Conservation (phyloP, 257 asterid genomes). For the Capsicum baccatum region DNA sequence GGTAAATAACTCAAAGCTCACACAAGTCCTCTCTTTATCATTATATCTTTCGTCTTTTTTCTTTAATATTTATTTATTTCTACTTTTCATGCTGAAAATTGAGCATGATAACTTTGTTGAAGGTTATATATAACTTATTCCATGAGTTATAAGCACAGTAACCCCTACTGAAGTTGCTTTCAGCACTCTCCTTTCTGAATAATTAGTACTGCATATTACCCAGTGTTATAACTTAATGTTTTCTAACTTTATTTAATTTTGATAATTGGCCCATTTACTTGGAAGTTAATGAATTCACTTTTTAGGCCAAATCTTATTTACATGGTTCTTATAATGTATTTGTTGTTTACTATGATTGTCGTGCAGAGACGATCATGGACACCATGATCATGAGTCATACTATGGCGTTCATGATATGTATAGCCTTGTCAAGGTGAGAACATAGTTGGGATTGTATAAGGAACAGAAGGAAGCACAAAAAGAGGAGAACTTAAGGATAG, state of each 20-base stretch:
- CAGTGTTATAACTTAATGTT: background rate
- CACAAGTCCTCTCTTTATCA: too few relatives aligned
- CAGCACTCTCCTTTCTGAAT: too few relatives aligned
- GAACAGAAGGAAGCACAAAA: too few relatives aligned
- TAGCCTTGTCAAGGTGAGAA: slow-evolving; percentile 58
- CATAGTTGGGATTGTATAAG: too few relatives aligned
- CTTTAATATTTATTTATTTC: background rate
- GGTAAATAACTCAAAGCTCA: too few relatives aligned
- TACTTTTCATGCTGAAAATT: background rate
- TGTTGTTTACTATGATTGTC: too few relatives aligned
- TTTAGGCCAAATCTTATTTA: too few relatives aligned
- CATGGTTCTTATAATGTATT: too few relatives aligned
- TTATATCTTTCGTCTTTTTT: too few relatives aligned
- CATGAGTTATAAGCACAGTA: background rate
- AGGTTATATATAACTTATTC: background rate
- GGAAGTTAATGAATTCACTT: too few relatives aligned
- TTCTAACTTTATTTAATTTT: background rate
- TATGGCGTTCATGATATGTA: background rate
- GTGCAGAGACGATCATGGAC: too few relatives aligned
- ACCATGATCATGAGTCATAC: background rate
- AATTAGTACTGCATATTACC: background rate
- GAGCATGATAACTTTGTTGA: background rate
- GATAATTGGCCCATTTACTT: slow-evolving; percentile 9
- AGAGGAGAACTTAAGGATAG: too few relatives aligned
- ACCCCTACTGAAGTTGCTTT: background rate